Base-by-base conservation (phyloP, 1,284 basidiomycete genomes). In the Hypsizygus ulmarius region DNA sequence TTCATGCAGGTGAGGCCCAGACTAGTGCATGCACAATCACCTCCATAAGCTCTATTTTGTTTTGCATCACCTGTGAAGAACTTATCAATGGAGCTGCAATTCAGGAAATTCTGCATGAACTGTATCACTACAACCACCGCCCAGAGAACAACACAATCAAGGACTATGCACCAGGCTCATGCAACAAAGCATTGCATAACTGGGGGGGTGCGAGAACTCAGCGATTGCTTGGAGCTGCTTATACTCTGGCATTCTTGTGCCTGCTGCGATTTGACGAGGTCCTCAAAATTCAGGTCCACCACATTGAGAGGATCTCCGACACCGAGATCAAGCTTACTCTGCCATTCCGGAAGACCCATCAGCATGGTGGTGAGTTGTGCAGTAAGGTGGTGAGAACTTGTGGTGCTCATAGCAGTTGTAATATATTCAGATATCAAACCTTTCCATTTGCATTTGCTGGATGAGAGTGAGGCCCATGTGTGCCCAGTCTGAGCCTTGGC, bases 401-500 rank as follows among this genome's bases (percentile, higher is more conserved):
- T 48, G 37, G 11, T 15, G 21, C 34, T 44, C 12, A 9, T 42
- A 29, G 12, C 11, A 1, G 7, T 25, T 7, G 21, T 25, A 25
- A 3, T 4, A 4, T 7, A 25, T 25, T 3, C 29, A 62, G 61
- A 53, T 8, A 59, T 62, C 12, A 51, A 59, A 32, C 62, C 60
- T 6, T 63, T 61, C 42, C 21, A 44, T 43, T 39, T 63, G 7
- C 48, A 53, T 27, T 12, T 18, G 7, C 30, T 61, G 10, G 44
- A 25, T 25, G 21, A 25, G 21, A 25, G 52, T 8, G 51, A 59
- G 14, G 51, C 51, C 2, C 47, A 57, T 30, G 37, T 63, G 3
- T 63, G 59, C 33, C 57, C 62, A 36, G 54, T 64, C 14, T 36
- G 58, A 15, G 62, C 60, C 5, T 12, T 62, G 10, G 45, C 49